These are phyloP conservation scores for Yamadazyma atmosphaerica DNA, from an alignment of 1,139 yeast genomes.

Conservation along the genomic window DNA sequence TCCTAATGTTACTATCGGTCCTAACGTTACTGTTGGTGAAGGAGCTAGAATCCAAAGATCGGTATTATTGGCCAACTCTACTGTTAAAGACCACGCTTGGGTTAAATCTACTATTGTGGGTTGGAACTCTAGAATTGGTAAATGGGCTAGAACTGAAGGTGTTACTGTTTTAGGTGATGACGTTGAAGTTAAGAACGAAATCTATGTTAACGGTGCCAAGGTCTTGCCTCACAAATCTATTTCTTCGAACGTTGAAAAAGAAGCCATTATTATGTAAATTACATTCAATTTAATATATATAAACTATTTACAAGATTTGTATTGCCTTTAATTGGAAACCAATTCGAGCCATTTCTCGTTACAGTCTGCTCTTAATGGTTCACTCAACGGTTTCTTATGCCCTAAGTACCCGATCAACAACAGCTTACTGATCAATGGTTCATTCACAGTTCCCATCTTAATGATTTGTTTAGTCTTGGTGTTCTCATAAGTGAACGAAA, in stretches of 20 bases:
- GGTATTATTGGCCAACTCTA: conserved; percentile 87
- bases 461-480: conserved; percentile 28
- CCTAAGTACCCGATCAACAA: conserved; percentile 62
- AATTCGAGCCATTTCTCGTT: conserved; percentile 24
- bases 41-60: conserved; percentile 99
- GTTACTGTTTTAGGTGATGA: conserved; percentile 98
- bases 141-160: conserved; percentile 99
- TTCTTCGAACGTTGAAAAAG: conserved; percentile 94
- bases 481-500: conserved; percentile 45
- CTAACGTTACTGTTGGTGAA: conserved; percentile 92
- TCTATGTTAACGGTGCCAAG: conserved; percentile 98
- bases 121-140: conserved; percentile 98
- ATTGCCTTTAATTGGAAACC: neutral
- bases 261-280: conserved; percentile 90
- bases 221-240: conserved; percentile 98
- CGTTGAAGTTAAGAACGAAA: conserved; percentile 96
- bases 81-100: conserved; percentile 96
- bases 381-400: conserved; percentile 60
- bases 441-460: conserved; percentile 47
- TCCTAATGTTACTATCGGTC: conserved; percentile 98
- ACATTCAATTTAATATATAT: conserved; percentile 2
- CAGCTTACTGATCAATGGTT: conserved; percentile 52
- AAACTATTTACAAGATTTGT: conserved; percentile 1
- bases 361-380: conserved; percentile 36
- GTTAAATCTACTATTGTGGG: conserved; percentile 98